Base-by-base conservation (phyloP, 768 basidiomycete genomes). In the Udeniomyces megalosporus region DNA sequence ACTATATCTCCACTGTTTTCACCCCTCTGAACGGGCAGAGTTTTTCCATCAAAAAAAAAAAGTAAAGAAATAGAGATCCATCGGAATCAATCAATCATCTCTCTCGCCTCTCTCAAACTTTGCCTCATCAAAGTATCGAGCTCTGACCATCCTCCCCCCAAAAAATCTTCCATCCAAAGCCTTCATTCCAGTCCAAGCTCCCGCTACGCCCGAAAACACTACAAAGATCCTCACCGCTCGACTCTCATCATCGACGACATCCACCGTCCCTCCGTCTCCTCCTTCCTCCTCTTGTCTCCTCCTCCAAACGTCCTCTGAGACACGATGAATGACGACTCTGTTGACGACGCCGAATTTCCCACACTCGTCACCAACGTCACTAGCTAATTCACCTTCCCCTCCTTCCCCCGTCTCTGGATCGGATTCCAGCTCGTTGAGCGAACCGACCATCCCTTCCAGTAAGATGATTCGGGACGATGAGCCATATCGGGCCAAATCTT, bases 161-260 rank as follows among this genome's bases (percentile, higher is more conserved):
- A 96, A 97, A 71, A 81, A 93, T 31, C 92, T 79, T 24, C 90
- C 93, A 68, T 97, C 89, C 57, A 96, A 78, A 71, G 93, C 90
- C 52, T 89, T 81, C 2, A 92, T 88, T 0, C 89, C 91, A 74
- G 89, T 88, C 92, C 91, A 97, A 6, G 92, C 93, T 12, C 89
- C 93, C 0, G 80, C 91, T 4, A 88, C 87, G 1, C 92, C 93
- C 0, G 83, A 82, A 69, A 93, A 97, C 57, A 86, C 76, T 17
- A 96, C 85, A 70, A 95, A 97, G 58, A 96, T 84, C 56, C 91
- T 83, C 4, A 95, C 85, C 1, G 84, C 82, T n/a, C 17, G 8
- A 17, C 10, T 8, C 38, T 8, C 10, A 17, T 42, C 38, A 42
- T 42, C 10, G 38, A 8, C n/a, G n/a, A n/a, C n/a, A n/a, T n/a